Percentiles rank a stretch among this genome's conserved stretches.
These are phyloP conservation scores for Rubia tinctorum DNA, from an alignment of 305 asterid genomes.

Conservation along the genomic window DNA sequence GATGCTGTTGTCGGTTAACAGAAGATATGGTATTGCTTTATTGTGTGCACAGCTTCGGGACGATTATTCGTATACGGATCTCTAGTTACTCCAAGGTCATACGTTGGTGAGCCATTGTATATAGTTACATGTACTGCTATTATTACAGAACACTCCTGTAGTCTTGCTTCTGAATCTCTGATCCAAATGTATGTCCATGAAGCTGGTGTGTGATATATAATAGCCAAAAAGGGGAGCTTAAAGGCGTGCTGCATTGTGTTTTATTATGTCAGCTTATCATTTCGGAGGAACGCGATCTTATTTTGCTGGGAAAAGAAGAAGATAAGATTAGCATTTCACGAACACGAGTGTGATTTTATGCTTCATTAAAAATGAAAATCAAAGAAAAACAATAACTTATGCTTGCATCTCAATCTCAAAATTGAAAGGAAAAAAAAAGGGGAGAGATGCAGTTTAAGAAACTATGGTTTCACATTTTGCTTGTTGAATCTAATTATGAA, in stretches of 20 bases:
- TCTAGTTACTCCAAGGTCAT: background rate
- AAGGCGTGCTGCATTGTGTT: background rate
- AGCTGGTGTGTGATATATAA: background rate
- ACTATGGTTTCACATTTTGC: too few relatives aligned
- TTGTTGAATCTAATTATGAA: too few relatives aligned
- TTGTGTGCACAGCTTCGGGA: background rate
- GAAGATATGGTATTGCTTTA: slow-evolving; percentile 1
- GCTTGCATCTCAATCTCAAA: too few relatives aligned
- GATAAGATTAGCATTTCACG: too few relatives aligned
- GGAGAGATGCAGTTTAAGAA: too few relatives aligned
- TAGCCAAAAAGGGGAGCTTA: background rate
- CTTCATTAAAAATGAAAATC: background rate
- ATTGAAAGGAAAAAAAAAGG: too few relatives aligned
- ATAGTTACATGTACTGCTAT: background rate
- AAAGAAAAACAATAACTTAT: too few relatives aligned
- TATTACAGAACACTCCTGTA: background rate
- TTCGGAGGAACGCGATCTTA: background rate
- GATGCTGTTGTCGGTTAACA: slow-evolving; percentile 10
- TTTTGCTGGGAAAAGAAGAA: background rate
- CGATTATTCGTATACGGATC: background rate
- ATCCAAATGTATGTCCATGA: background rate
- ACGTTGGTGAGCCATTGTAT: slow-evolving; percentile 12
- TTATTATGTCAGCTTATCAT: background rate
- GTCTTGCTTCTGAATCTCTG: slow-evolving; percentile 2
- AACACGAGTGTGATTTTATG: background rate